Percentiles rank a stretch among this genome's conserved stretches.
phyloP scores from a whole-genome alignment of 139 green algal species.

The Trebouxia sp. region DNA sequence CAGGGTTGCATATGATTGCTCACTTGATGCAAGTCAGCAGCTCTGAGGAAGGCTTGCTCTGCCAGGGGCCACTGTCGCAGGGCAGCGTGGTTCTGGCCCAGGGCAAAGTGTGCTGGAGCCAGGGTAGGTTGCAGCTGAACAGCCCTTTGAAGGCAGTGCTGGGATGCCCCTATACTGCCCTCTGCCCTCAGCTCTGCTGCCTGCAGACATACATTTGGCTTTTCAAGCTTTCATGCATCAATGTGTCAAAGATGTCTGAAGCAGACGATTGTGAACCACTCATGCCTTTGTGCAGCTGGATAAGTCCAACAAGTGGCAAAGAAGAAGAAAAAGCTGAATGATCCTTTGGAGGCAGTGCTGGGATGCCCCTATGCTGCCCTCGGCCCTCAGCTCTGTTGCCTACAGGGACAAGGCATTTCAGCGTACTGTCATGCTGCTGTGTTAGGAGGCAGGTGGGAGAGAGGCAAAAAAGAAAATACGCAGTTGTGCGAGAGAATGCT shows the following conservation, averaged over 20 bases:
- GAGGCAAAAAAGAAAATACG: too few relatives aligned
- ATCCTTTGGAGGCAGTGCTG: conserved; percentile 34
- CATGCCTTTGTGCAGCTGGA: too few relatives aligned
- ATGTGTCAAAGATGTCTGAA: too few relatives aligned
- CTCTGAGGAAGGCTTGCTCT: conserved; percentile 36
- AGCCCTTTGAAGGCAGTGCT: conserved; percentile 33
- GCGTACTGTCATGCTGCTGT: too few relatives aligned
- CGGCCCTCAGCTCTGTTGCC: conserved; percentile 40
- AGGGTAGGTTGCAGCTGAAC: conserved; percentile 32
- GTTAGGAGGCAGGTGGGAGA: too few relatives aligned
- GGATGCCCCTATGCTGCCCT: conserved; percentile 19
- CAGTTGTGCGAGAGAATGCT: too few relatives aligned
- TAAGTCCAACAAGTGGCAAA: too few relatives aligned
- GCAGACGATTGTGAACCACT: too few relatives aligned
- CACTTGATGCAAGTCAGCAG: conserved; percentile 24
- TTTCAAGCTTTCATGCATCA: too few relatives aligned
- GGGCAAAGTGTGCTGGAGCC: conserved; percentile 36
- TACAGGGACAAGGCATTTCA: too few relatives aligned
- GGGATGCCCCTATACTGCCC: conserved; percentile 18
- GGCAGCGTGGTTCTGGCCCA: conserved; percentile 45
- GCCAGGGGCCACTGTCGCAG: conserved; percentile 45
- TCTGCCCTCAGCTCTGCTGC: conserved; percentile 41
- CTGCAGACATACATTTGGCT: conserved; percentile 12
- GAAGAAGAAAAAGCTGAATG: too few relatives aligned
- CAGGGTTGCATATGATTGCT: neutral